Base-by-base conservation (phyloP, 2,329 filamentous ascomycete species). In the Monilinia polystroma region DNA sequence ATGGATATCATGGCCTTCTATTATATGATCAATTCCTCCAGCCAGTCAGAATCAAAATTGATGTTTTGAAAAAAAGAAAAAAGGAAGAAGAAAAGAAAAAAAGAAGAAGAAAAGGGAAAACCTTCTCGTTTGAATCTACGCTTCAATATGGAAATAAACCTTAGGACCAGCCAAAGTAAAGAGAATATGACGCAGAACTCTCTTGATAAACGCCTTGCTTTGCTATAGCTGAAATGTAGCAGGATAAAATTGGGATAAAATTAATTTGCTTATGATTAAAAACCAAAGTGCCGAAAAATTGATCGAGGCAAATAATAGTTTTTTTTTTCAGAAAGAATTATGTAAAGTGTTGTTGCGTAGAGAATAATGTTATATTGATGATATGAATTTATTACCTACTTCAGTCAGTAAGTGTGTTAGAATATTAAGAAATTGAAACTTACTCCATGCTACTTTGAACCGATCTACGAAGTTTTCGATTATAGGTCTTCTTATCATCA, bases 401-500 rank as follows among this genome's bases (percentile, higher is more conserved):
- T n/a, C 23, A 35, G 29, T 54, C 52, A 35, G 18, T 35, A 35
- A 53, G 3, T n/a, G 52, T 11, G 20, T 6, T 12, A 54, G 4
- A 11, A 10, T 35, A 20, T 4, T 10, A 2, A n/a, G 29, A 53
- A 4, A 32, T 10, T 18, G 14, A 32, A 49, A 65, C 72, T 72
- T 71, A 87, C 81, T 89, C 87, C 79, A 87, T 83, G 73, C 85
- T 89, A 70, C 84, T 80, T 76, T 89, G 90, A 4, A 95, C 90
- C 12, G 90, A 91, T 73, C 92, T 85, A 64, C 94, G 86, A 69
- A 98, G 82, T 69, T 87, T 87, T 64, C 94, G 87, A 73, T 90
- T 93, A 80, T 98, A 98, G 71, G 87, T 80, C 79, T 93, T 97
- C 76, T 91, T 90, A 64, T 94, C 89, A 2, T 93, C 89, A 0